Evolutionary conservation across 2,329 filamentous ascomycete genomes (phyloP).

Genomic region (Trichoderma sp.): DNA sequence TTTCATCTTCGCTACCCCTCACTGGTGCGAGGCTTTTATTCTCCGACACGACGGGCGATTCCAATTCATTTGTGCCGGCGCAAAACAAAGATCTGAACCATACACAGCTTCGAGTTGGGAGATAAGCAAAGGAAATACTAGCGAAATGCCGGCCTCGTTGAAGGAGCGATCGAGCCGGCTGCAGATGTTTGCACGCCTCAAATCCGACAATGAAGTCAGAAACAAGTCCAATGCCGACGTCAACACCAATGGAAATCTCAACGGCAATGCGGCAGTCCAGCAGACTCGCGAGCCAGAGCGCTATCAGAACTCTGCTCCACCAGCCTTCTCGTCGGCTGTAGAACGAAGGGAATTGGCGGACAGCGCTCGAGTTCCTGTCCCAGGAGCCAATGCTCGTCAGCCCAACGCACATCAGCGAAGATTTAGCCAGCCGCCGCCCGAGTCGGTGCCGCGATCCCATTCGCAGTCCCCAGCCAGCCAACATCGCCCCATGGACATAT

Average conservation of each 20-base stretch:
- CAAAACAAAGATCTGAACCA: neutral
- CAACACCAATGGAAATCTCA: neutral
- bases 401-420: constrained; percentile 31
- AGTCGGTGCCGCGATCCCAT: constrained; percentile 27
- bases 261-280: constrained; percentile 25
- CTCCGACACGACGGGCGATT: neutral
- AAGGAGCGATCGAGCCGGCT: constrained; percentile 38
- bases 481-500: constrained; percentile 32
- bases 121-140: neutral
- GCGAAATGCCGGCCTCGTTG: constrained; percentile 34
- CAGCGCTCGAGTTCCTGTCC: constrained; percentile 39
- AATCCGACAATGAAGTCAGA: constrained; percentile 29
- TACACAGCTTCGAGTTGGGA: neutral
- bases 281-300: constrained; percentile 26
- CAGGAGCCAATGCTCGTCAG: constrained; percentile 33
- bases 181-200: constrained; percentile 34
- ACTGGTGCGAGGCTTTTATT: neutral
- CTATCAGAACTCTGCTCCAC: constrained; percentile 27
- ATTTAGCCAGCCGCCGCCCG: constrained; percentile 29
- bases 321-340: constrained; percentile 23
- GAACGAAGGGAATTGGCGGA: constrained; percentile 36
- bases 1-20: neutral
- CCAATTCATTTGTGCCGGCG: neutral
- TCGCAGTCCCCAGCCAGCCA: constrained; percentile 17
- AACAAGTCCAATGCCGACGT: neutral